phyloP scores from a whole-genome alignment of 1,284 basidiomycete genomes.

The Ustilago curta region DNA sequence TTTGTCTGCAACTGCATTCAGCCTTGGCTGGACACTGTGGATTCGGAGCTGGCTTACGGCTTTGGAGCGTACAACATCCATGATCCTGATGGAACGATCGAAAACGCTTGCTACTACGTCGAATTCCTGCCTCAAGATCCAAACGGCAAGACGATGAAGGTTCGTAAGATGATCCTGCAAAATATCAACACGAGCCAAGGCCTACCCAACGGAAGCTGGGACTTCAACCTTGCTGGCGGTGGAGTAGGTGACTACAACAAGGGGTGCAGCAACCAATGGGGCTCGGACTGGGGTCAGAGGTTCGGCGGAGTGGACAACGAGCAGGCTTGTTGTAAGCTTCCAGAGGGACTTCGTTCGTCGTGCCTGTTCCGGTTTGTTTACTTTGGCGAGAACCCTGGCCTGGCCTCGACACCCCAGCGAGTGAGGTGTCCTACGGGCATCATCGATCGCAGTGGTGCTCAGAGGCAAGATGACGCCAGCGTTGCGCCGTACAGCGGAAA shows the following conservation, averaged over 20 bases:
- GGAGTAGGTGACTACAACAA: conserved; percentile 34
- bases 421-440: conserved; percentile 34
- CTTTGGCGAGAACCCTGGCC: conserved; percentile 30
- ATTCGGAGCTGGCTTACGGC: conserved; percentile 29
- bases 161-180: conserved; percentile 41
- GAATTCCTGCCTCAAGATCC: conserved; percentile 29
- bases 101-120: conserved; percentile 30
- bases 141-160: conserved; percentile 32
- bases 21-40: conserved; percentile 30
- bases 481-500: conserved; percentile 15
- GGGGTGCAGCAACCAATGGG: conserved; percentile 40
- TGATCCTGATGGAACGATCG: conserved; percentile 23
- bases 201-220: conserved; percentile 27
- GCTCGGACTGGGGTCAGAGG: conserved; percentile 20
- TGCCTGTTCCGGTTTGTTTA: conserved; percentile 34
- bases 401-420: conserved; percentile 23
- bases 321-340: conserved; percentile 31
- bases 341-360: conserved; percentile 26
- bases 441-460: conserved; percentile 35
- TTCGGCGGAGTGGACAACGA: conserved; percentile 31
- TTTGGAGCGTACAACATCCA: conserved; percentile 43
- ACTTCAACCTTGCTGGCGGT: conserved; percentile 37
- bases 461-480: conserved; percentile 35
- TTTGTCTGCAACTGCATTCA: conserved; percentile 37
- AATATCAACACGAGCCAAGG: conserved; percentile 41